Evolutionary conservation across 306 rosid species (phyloP).

Genomic region (Phaseolus lunatus): DNA sequence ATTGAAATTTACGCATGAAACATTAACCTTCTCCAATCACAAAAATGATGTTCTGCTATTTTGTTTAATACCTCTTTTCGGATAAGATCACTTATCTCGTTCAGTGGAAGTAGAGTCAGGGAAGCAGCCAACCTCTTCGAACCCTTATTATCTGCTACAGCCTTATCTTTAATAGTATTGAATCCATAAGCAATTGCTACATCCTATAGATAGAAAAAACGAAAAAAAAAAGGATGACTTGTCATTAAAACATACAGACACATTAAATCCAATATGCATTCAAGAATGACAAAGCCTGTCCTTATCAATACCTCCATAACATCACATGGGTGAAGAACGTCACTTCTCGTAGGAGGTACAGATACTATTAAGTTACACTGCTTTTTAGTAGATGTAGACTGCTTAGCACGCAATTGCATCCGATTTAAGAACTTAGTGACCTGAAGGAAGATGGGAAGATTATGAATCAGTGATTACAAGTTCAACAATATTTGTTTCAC

Average conservation of each 20-base stretch:
- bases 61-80: constrained; percentile 70
- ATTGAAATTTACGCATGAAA: constrained; percentile 9
- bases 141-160: constrained; percentile 78
- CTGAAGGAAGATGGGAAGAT: constrained; percentile 50
- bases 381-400: constrained; percentile 53
- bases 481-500: constrained; percentile 6
- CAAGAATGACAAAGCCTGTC: constrained; percentile 14
- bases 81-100: constrained; percentile 80
- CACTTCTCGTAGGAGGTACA: constrained; percentile 96
- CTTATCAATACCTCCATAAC: constrained; percentile 80
- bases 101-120: constrained; percentile 75
- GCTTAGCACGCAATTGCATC: constrained; percentile 83
- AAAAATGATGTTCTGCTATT: constrained; percentile 1
- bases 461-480: constrained; percentile 31
- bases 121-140: constrained; percentile 75
- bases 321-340: constrained; percentile 94
- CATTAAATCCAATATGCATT: constrained; percentile 14
- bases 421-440: constrained; percentile 73
- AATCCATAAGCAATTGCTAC: constrained; percentile 95
- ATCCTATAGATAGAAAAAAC: constrained; percentile 59
- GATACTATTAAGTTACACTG: constrained; percentile 57
- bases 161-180: constrained; percentile 81
- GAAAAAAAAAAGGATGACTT: constrained; percentile 1
- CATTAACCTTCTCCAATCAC: constrained; percentile 29
- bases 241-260: constrained; percentile 33